Percentiles rank a stretch among this genome's conserved stretches.
Conservation (phyloP, 192 early-diverging fungal genomes). For the Coemansia sp. region DNA sequence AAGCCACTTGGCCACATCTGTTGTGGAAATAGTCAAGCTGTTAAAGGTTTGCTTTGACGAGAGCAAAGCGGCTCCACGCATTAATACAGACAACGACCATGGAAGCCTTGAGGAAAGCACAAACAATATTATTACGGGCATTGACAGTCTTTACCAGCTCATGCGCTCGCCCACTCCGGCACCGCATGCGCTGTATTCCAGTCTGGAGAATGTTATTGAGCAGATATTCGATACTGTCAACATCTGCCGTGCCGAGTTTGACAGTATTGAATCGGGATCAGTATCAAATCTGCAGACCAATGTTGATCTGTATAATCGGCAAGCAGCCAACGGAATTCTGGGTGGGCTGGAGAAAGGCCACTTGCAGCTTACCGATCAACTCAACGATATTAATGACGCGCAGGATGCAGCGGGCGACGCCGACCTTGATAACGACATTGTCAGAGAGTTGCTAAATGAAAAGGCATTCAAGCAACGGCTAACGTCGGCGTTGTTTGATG, state of each 20-base stretch:
- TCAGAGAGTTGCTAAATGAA: conserved; percentile 57
- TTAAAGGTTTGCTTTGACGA: conserved; percentile 53
- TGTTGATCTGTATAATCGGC: conserved; percentile 24
- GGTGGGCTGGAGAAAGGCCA: conserved; percentile 49
- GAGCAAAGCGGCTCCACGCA: conserved; percentile 42
- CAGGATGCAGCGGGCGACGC: conserved; percentile 49
- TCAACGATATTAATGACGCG: conserved; percentile 55
- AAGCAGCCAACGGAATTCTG: conserved; percentile 26
- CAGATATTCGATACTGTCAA: conserved; percentile 38
- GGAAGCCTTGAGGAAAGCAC: conserved; percentile 51
- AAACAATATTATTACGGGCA: conserved; percentile 48
- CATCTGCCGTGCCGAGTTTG: conserved; percentile 32
- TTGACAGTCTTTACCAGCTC: conserved; percentile 50
- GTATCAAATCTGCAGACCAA: conserved; percentile 17
- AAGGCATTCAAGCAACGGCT: conserved; percentile 80
- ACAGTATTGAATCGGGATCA: conserved; percentile 9
- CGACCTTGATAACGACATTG: conserved; percentile 54
- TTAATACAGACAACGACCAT: neutral
- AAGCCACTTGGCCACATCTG: conserved; percentile 71
- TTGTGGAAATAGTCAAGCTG: conserved; percentile 75
- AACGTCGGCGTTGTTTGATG: conserved; percentile 82
- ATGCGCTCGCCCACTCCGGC: conserved; percentile 36
- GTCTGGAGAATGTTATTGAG: conserved; percentile 35
- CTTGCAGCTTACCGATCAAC: conserved; percentile 51
- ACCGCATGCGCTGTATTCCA: conserved; percentile 41